Conservation (phyloP, 441 rosid species). For the California macrophylla region DNA sequence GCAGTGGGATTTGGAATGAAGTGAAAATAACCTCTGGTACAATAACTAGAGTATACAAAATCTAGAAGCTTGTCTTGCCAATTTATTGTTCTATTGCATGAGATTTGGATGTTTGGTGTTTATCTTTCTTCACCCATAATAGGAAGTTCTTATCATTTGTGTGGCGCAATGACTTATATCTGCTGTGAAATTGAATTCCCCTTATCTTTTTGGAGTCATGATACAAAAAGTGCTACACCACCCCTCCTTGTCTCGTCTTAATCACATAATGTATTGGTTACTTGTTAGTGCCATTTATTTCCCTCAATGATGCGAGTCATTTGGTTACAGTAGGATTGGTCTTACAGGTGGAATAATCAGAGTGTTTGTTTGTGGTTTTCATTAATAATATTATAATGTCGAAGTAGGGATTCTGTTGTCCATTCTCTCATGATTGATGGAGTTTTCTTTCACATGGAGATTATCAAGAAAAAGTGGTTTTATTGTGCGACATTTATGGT, state of each 20-base stretch:
- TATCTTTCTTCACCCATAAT: not conserved
- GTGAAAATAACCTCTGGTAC: not conserved
- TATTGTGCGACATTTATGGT: not conserved
- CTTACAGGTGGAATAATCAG: not conserved
- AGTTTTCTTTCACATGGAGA: not conserved
- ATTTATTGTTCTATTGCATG: not conserved
- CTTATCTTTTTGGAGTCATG: not conserved
- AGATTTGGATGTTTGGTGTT: not conserved
- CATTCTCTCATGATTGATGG: not conserved
- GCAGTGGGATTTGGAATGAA: too few species aligned
- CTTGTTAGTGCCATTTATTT: not conserved
- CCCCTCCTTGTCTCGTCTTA: not conserved
- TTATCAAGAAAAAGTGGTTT: constrained; percentile 4
- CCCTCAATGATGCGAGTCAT: not conserved
- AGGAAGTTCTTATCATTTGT: too few species aligned
- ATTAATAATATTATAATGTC: not conserved
- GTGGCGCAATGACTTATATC: not conserved
- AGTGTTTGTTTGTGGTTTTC: not conserved
- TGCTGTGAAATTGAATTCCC: not conserved
- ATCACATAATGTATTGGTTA: not conserved
- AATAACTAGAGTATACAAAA: not conserved
- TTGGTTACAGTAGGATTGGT: not conserved
- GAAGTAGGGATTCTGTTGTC: not conserved
- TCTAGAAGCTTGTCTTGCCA: not conserved
- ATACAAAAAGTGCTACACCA: not conserved